Conservation (phyloP, 2,329 filamentous ascomycete genomes). For the Ceratocystis huliohia region DNA sequence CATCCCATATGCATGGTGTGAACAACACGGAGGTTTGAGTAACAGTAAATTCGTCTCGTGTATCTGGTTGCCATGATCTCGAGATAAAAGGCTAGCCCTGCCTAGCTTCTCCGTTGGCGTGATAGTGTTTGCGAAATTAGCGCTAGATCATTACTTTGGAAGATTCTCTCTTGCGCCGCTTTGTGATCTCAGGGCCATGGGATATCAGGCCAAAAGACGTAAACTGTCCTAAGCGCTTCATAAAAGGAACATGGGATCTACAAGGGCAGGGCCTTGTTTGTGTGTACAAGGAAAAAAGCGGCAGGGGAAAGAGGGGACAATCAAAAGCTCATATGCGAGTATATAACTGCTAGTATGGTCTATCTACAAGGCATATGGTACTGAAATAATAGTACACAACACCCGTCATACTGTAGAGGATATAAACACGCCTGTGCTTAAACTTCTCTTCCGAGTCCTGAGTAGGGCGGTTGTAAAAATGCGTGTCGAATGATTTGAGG, state of each 20-base stretch:
- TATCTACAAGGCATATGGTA: slow-evolving; percentile 19
- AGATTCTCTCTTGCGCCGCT: slow-evolving; percentile 45
- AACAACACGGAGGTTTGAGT: neutral
- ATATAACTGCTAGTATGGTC: slow-evolving; percentile 24
- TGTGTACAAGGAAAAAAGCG: neutral
- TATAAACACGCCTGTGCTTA: neutral
- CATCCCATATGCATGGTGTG: slow-evolving; percentile 5
- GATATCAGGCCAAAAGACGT: slow-evolving; percentile 41
- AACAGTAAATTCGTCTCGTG: neutral
- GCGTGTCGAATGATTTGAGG: slow-evolving; percentile 4
- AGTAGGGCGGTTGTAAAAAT: slow-evolving; percentile 2
- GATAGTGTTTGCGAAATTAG: neutral
- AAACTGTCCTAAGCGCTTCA: slow-evolving; percentile 41
- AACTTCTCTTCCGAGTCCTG: neutral
- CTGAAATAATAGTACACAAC: slow-evolving; percentile 14
- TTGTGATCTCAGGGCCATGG: slow-evolving; percentile 47
- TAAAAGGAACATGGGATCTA: neutral
- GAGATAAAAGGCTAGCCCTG: neutral
- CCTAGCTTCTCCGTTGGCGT: neutral
- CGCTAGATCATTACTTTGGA: neutral
- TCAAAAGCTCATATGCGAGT: neutral
- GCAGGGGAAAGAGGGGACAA: neutral
- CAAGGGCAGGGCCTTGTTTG: neutral
- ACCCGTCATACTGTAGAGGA: slow-evolving; percentile 22
- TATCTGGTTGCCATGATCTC: neutral